Conservation (phyloP, 2,329 filamentous ascomycete genomes). For the Aspergillus pseudotamarii region DNA sequence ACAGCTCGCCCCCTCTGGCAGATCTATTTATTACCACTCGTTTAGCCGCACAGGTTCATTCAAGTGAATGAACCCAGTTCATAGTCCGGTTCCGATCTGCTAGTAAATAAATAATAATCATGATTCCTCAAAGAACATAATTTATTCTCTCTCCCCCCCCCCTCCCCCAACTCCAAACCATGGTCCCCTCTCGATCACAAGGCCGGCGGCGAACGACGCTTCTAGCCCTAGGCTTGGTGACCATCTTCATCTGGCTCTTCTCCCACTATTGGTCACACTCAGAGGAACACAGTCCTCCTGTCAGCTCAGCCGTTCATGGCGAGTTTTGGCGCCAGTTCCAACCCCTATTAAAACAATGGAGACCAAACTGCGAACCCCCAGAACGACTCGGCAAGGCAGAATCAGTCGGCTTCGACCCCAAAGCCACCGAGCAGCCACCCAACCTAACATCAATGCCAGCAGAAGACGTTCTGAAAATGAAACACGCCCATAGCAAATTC, state of each 20-base stretch:
- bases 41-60: neutral
- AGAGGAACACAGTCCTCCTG: neutral
- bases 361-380: conserved; percentile 28
- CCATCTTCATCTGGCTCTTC: neutral
- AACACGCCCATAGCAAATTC: conserved; percentile 31
- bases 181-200: neutral
- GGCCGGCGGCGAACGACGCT: neutral
- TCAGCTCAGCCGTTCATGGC: neutral
- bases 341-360: conserved; percentile 26
- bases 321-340: conserved; percentile 35
- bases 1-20: neutral
- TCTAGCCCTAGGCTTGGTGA: neutral
- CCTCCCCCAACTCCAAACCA: too few relatives aligned
- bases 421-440: conserved; percentile 26
- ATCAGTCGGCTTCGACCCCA: conserved; percentile 26
- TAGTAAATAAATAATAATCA: neutral
- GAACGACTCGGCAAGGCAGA: conserved; percentile 21
- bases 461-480: conserved; percentile 30
- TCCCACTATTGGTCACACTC: neutral
- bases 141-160: too few relatives aligned
- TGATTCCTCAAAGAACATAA: neutral
- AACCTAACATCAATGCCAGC: conserved; percentile 29
- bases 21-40: neutral
- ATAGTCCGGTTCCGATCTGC: too few relatives aligned
- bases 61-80: too few relatives aligned